Conservation (phyloP, 2,329 filamentous ascomycete genomes). For the Fusarium euwallaceae region DNA sequence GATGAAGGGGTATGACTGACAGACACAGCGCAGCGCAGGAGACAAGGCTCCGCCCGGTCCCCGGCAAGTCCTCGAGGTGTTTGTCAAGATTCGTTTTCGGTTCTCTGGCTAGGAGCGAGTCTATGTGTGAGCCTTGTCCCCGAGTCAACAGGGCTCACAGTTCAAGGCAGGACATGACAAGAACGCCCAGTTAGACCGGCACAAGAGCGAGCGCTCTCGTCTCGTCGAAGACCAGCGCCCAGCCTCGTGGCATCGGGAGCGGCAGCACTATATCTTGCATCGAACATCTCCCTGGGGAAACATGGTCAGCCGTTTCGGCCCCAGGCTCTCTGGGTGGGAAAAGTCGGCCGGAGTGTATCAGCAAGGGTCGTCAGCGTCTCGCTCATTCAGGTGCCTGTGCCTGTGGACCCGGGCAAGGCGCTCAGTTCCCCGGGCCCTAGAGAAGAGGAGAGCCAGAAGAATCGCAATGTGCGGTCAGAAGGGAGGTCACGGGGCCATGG, state of each 20-base stretch:
- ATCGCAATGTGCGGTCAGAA: constrained; percentile 44
- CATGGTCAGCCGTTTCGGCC: constrained; percentile 18
- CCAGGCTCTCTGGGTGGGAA: constrained; percentile 12
- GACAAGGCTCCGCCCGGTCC: constrained; percentile 31
- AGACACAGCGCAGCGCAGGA: constrained; percentile 15
- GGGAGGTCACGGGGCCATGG: constrained; percentile 29
- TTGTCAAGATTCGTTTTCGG: not conserved
- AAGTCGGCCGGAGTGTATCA: constrained; percentile 12
- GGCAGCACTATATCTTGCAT: constrained; percentile 45
- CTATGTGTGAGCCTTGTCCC: not conserved
- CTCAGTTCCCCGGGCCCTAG: constrained; percentile 29
- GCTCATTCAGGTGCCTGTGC: constrained; percentile 13
- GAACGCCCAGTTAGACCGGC: not conserved
- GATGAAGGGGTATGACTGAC: constrained; percentile 26
- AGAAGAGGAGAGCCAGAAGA: constrained; percentile 19
- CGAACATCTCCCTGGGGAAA: constrained; percentile 23
- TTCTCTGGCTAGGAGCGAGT: not conserved
- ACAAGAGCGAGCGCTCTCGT: not conserved
- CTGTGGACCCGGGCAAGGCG: constrained; percentile 30
- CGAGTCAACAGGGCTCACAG: not conserved
- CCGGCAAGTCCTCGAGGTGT: constrained; percentile 19
- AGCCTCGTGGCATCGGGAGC: constrained; percentile 15
- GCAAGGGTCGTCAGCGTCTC: constrained; percentile 20
- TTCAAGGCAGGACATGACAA: not conserved
- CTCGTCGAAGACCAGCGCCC: not conserved